phyloP scores from a whole-genome alignment of 2,329 filamentous ascomycete genomes.

The Talaromyces sp. region DNA sequence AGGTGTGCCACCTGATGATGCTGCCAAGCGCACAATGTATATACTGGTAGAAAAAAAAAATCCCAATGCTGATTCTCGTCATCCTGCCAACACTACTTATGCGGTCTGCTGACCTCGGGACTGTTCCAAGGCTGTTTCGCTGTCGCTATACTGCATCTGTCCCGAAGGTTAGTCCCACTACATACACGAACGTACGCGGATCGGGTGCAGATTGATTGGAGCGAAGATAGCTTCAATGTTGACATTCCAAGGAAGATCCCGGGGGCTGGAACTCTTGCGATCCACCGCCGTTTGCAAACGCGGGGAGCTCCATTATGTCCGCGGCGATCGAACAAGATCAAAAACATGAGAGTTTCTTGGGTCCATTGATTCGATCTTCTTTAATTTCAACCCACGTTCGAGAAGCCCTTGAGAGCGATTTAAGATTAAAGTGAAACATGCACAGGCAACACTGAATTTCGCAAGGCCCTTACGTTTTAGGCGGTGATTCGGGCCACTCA shows the following conservation, averaged over 20 bases:
- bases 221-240: neutral
- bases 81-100: too few relatives aligned
- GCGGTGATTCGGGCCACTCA: neutral
- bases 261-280: neutral
- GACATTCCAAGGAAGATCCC: neutral
- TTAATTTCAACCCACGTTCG: neutral
- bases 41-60: too few relatives aligned
- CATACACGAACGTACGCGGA: neutral
- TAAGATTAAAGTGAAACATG: neutral
- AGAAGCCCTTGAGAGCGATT: too few relatives aligned
- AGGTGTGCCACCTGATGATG: too few relatives aligned
- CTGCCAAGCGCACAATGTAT: too few relatives aligned
- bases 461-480: slow-evolving; percentile 1
- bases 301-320: neutral
- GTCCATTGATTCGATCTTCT: neutral
- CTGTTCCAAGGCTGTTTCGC: too few relatives aligned
- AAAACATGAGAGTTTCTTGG: neutral
- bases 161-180: neutral
- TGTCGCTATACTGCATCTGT: too few relatives aligned
- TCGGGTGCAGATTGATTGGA: neutral
- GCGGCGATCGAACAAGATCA: neutral
- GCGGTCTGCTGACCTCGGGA: too few relatives aligned
- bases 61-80: too few relatives aligned
- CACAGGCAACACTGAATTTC: neutral
- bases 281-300: slow-evolving; percentile 6